phyloP scores from a whole-genome alignment of 257 asterid species.

The Solanum peruvianum region DNA sequence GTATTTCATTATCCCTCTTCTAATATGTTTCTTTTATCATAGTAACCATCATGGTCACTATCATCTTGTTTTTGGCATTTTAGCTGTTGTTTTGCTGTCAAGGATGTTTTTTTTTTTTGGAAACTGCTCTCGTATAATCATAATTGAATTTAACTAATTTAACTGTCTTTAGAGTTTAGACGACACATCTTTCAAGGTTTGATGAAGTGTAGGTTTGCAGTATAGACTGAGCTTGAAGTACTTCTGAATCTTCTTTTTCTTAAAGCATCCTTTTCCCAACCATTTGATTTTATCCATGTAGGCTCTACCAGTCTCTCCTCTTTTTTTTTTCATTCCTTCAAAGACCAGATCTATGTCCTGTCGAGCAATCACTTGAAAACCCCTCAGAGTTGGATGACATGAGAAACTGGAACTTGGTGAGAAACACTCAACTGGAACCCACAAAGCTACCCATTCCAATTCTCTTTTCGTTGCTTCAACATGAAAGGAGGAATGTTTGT shows the following conservation, averaged over 20 bases:
- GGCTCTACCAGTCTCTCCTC: not conserved
- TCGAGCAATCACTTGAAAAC: not conserved
- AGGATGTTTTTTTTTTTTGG: not conserved
- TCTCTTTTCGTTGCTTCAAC: not conserved
- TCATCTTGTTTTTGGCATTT: not conserved
- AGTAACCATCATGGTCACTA: not conserved
- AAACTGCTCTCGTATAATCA: not conserved
- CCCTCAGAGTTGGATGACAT: not conserved
- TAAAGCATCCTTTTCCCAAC: not conserved
- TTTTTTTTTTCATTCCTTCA: not conserved
- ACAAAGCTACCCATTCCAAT: not conserved
- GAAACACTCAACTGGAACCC: not conserved
- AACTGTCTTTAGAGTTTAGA: not conserved
- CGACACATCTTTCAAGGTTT: not conserved
- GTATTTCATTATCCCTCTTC: conserved; percentile 14
- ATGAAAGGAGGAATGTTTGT: not conserved
- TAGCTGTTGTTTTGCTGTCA: not conserved
- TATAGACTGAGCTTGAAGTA: not conserved
- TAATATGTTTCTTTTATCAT: not conserved
- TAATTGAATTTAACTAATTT: not conserved
- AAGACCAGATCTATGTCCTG: not conserved
- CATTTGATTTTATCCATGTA: not conserved
- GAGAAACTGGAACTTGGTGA: not conserved
- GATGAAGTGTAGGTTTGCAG: not conserved
- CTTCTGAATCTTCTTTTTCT: not conserved